Evolutionary conservation across 345 rosid species (phyloP), one percentile per base, ranked within the genome.

Genomic region (Gossypium anomalum): DNA sequence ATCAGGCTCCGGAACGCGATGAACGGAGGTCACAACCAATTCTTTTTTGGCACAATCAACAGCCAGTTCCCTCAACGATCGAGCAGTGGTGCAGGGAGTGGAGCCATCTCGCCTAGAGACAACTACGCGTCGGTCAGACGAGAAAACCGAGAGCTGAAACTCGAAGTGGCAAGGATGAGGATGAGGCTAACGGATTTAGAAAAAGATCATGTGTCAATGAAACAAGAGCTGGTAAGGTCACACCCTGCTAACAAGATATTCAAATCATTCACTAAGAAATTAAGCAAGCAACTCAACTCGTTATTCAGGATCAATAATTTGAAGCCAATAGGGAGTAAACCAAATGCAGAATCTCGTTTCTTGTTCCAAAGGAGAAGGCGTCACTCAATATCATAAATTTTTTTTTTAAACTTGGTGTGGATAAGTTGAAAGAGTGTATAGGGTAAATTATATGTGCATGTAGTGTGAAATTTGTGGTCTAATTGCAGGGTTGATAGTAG

Each of bases 121-220:
- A 93, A 93, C 74, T 95, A 95, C 25, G 98, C 99, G 17, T 93
- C 96, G 0, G 98, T 95, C 58, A 85, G 99, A 80, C 84, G 94
- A 83, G 99, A 95, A 88, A 95, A 95, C 85, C 81, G 97, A 65
- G 99, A 95, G 78, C 80, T 95, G 75, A 95, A 93, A 79, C 98
- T 95, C 25, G 99, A 95, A 81, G 99, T 95, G n/a, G 93, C 99
- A 48, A 93, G 99, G 75, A 95, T 95, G 99, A 95, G 99, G 76
- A 93, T 95, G 99, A 87, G 99, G 80, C 85, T 95, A 55, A 95
- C 99, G 4, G 99, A 95, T 83, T 79, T 95, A 11, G 99, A 95
- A 79, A 95, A 93, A 60, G 98, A 92, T 73, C 99, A 92, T n/a
- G 93, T 91, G 11, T 85, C 96, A 7, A 95, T 95, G 86, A 95